A percentile compares a stretch with the other conserved stretches of the same genome.
Conservation (phyloP, 176 grass and related monocot species). For the Melocanna baccifera region DNA sequence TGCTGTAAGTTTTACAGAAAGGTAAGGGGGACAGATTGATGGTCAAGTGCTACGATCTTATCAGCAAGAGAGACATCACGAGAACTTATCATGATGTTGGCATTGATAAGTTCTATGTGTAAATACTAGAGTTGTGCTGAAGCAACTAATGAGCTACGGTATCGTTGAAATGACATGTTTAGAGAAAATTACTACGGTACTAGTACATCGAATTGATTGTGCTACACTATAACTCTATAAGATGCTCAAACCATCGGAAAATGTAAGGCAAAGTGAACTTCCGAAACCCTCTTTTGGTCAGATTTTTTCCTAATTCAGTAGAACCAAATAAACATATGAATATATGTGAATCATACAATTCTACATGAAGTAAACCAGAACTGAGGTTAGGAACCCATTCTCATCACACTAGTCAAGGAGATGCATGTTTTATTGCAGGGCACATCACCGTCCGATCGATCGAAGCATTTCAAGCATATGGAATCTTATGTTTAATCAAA, state of each 20-base stretch:
- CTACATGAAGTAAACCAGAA: not conserved
- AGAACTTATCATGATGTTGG: conserved; percentile 34
- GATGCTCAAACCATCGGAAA: not conserved
- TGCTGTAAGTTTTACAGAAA: conserved; percentile 4
- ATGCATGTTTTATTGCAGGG: conserved; percentile 3
- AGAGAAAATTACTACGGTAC: not conserved
- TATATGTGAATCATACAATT: not conserved
- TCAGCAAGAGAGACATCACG: conserved; percentile 23
- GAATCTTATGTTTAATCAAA: conserved; percentile 50
- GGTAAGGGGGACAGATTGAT: conserved; percentile 29
- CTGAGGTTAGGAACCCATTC: not conserved
- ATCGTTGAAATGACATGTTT: not conserved
- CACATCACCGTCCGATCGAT: conserved; percentile 3
- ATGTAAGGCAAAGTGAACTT: not conserved
- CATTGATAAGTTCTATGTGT: not conserved
- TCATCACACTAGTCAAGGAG: not conserved
- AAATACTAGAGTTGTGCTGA: not conserved
- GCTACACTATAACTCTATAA: not conserved
- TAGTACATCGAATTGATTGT: not conserved
- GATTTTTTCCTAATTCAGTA: not conserved
- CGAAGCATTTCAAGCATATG: conserved; percentile 11
- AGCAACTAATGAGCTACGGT: not conserved
- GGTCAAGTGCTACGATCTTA: conserved; percentile 23
- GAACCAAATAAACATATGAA: not conserved
- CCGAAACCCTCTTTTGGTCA: not conserved